Percentiles rank a stretch among this genome's conserved stretches.
Evolutionary conservation across 768 basidiomycete species (phyloP).

Genomic region (Suillus americanus): DNA sequence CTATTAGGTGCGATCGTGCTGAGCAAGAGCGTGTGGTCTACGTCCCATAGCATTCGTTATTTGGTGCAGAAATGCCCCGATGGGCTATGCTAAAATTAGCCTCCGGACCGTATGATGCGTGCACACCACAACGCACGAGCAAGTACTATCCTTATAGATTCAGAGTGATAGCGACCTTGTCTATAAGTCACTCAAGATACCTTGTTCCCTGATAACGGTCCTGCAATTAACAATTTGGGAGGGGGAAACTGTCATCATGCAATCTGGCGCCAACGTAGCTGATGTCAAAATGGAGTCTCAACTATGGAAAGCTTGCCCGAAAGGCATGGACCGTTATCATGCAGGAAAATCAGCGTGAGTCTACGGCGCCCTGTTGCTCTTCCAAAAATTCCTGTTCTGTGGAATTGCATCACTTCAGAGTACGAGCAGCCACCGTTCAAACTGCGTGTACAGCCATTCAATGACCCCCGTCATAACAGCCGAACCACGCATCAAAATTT

Average conservation of each 20-base stretch:
- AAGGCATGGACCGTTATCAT: neutral
- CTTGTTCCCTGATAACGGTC: neutral
- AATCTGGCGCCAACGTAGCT: neutral
- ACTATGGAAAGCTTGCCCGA: neutral
- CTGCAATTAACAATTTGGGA: too few species aligned
- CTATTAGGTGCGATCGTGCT: neutral
- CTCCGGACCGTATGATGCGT: neutral
- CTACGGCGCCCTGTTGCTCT: too few species aligned
- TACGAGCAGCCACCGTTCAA: too few species aligned
- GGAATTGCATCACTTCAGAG: too few species aligned
- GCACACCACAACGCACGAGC: neutral
- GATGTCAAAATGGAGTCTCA: too few species aligned
- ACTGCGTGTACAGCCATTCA: too few species aligned
- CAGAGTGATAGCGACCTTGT: too few species aligned
- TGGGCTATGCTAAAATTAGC: neutral
- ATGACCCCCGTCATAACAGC: too few species aligned
- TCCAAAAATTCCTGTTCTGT: too few species aligned
- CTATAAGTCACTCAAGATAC: neutral
- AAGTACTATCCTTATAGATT: too few species aligned
- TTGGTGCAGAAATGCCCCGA: neutral
- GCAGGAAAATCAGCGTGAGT: neutral
- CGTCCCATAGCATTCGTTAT: neutral
- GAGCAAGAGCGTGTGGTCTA: neutral
- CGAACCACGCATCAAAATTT: too few species aligned
- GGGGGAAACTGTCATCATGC: too few species aligned